Evolutionary conservation across 2,329 filamentous ascomycete species (phyloP).

Genomic region (Xylariaceae sp.): DNA sequence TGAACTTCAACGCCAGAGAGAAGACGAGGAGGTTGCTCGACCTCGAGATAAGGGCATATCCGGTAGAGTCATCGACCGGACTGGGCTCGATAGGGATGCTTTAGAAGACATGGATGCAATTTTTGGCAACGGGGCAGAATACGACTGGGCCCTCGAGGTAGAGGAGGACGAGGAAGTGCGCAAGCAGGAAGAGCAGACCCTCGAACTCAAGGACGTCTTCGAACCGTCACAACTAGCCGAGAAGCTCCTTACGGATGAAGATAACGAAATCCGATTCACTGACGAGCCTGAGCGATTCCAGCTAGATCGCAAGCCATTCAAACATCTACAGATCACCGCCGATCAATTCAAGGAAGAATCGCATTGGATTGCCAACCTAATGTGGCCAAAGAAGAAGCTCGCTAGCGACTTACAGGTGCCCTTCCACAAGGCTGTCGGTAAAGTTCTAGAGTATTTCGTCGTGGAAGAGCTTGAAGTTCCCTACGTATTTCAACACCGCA

Average conservation of each 20-base stretch:
- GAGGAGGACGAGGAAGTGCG: constrained; percentile 86
- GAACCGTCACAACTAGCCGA: constrained; percentile 94
- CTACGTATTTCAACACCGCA: constrained; percentile 97
- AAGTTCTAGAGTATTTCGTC: constrained; percentile 94
- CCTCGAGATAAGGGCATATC: constrained; percentile 75
- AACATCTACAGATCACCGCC: constrained; percentile 77
- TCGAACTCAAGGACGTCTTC: constrained; percentile 97
- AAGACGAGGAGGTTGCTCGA: constrained; percentile 87
- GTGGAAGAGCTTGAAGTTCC: constrained; percentile 94
- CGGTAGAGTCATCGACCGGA: constrained; percentile 75
- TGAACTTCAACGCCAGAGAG: constrained; percentile 74
- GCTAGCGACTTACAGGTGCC: constrained; percentile 75
- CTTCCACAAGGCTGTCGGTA: constrained; percentile 86
- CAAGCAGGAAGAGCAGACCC: constrained; percentile 78
- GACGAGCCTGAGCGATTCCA: constrained; percentile 97
- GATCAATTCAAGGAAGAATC: constrained; percentile 92
- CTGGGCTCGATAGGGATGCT: constrained; percentile 88
- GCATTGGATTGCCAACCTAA: constrained; percentile 86
- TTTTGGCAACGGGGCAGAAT: constrained; percentile 95
- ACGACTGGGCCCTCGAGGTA: constrained; percentile 89
- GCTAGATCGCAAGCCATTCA: constrained; percentile 87
- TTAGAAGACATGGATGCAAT: constrained; percentile 96
- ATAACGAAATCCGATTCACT: constrained; percentile 85
- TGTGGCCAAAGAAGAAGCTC: constrained; percentile 87
- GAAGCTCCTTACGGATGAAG: constrained; percentile 92